These are phyloP conservation scores for Durio zibethinus DNA, from an alignment of 345 rosid genomes.

Conservation along the genomic window DNA sequence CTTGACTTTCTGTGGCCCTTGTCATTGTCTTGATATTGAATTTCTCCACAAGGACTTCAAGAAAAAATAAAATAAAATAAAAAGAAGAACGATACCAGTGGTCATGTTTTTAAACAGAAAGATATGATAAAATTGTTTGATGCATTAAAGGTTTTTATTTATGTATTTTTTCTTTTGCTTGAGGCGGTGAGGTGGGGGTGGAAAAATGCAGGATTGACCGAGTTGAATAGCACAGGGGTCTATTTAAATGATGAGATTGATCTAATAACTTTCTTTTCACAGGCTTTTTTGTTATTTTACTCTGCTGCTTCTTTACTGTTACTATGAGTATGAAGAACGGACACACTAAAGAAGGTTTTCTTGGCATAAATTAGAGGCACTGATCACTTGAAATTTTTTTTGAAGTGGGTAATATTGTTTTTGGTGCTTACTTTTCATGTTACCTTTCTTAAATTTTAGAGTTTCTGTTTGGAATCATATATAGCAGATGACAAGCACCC, in stretches of 20 bases:
- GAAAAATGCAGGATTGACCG: not conserved
- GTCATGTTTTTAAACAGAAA: not conserved
- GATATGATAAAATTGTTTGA: not conserved
- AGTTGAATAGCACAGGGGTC: not conserved
- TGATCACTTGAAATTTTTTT: not conserved
- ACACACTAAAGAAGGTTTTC: not conserved
- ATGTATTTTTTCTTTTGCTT: not conserved
- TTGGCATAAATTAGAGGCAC: not conserved
- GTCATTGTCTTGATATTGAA: not conserved
- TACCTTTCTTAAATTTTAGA: not conserved
- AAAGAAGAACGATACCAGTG: not conserved
- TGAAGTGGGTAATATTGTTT: not conserved
- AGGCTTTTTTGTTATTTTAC: not conserved
- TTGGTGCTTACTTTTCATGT: not conserved
- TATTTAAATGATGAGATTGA: not conserved
- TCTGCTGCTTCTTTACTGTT: not conserved
- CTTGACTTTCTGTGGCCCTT: not conserved
- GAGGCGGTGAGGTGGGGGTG: not conserved
- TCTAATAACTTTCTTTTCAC: not conserved
- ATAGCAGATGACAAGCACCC: not conserved
- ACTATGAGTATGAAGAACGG: not conserved
- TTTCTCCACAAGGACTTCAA: not conserved
- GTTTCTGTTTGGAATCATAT: not conserved
- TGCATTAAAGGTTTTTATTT: not conserved
- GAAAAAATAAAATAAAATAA: not conserved